Percentiles rank a stretch among this genome's conserved stretches.
Evolutionary conservation across 202 grass and related monocot species (phyloP).

Genomic region (Panicum hallii): DNA sequence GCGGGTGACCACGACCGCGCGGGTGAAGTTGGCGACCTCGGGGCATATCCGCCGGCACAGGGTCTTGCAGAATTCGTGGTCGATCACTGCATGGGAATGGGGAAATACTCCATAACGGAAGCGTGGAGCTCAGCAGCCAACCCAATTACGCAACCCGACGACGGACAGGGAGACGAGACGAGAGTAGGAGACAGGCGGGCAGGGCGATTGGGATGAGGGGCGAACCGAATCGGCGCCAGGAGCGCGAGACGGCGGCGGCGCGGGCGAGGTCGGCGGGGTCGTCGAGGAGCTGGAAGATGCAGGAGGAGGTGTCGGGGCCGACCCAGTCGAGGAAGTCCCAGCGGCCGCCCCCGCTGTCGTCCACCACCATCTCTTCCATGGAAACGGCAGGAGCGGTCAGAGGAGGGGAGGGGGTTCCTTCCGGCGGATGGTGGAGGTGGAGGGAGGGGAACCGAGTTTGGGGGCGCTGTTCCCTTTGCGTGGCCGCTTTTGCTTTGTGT

Average conservation of each 20-base stretch:
- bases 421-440: not conserved
- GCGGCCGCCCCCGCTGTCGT: not conserved
- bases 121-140: not conserved
- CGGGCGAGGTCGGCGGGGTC: constrained; percentile 76
- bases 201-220: no score
- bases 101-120: not conserved
- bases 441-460: not conserved
- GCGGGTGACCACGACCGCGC: constrained; percentile 47
- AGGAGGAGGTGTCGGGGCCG: constrained; percentile 60
- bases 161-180: not conserved
- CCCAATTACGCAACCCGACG: not conserved
- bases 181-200: not conserved
- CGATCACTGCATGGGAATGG: constrained; percentile 47
- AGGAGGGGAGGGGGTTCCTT: no score
- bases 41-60: constrained; percentile 67
- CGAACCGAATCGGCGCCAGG: constrained; percentile 81
- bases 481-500: not conserved
- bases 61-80: constrained; percentile 62
- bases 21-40: constrained; percentile 61
- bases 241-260: constrained; percentile 57
- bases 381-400: no score
- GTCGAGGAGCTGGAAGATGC: constrained; percentile 53
- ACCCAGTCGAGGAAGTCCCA: constrained; percentile 68
- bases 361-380: constrained; percentile 37
- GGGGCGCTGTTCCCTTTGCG: constrained; percentile 5